Evolutionary conservation across 1,284 basidiomycete species (phyloP).

Genomic region (Cystobasidiaceae sp.): DNA sequence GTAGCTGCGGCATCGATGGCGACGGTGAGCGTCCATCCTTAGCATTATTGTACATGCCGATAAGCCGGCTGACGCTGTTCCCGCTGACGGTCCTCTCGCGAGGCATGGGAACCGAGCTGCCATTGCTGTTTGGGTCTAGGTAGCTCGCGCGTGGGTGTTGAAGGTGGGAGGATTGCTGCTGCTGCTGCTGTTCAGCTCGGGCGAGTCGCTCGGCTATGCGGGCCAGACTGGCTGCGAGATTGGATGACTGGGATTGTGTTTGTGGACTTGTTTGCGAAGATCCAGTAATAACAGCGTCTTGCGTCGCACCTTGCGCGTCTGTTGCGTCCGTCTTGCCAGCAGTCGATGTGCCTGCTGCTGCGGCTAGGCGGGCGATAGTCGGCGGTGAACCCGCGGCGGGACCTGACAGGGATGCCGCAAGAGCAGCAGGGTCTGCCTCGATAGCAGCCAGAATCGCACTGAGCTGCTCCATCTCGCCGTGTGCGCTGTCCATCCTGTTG

Average conservation of each 20-base stretch:
- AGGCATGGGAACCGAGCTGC: not conserved
- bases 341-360: no score
- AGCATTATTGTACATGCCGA: no score
- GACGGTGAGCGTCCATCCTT: not conserved
- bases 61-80: no score
- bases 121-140: not conserved
- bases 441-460: conserved; percentile 39
- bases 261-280: no score
- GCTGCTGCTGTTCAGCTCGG: conserved; percentile 30
- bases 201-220: conserved; percentile 28
- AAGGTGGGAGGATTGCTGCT: not conserved
- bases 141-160: not conserved
- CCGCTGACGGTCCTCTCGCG: no score
- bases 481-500: not conserved
- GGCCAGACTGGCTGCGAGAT: conserved; percentile 16
- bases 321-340: no score
- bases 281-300: no score
- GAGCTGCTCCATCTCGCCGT: not conserved
- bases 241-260: no score
- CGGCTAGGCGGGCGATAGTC: no score
- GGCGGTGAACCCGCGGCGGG: no score
- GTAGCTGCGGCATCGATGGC: not conserved
- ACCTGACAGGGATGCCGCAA: conserved; percentile 35
- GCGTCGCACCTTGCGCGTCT: no score
- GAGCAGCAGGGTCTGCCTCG: conserved; percentile 38